Conservation (phyloP, 1,284 basidiomycete species). For the Puccinia horiana region DNA sequence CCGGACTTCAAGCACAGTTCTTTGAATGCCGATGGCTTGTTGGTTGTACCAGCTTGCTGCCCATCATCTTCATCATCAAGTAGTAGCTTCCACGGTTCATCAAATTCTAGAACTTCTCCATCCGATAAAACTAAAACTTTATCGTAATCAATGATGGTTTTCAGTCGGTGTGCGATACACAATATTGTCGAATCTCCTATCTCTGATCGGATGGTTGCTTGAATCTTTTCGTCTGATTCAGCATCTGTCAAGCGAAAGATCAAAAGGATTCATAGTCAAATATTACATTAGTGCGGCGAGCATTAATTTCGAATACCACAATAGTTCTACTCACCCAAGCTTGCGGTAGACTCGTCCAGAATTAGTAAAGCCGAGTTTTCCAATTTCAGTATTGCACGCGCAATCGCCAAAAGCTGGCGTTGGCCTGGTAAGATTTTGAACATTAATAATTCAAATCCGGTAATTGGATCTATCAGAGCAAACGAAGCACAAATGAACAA, state of each 20-base stretch:
- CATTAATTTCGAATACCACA: not conserved
- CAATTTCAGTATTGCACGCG: constrained; percentile 58
- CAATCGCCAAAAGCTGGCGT: constrained; percentile 58
- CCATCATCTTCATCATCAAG: constrained; percentile 7
- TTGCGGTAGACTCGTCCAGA: constrained; percentile 55
- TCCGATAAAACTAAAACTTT: constrained; percentile 34
- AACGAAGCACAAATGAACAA: not conserved
- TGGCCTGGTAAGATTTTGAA: constrained; percentile 50
- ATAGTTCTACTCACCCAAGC: constrained; percentile 20
- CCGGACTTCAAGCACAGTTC: constrained; percentile 34
- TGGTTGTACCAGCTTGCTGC: not conserved
- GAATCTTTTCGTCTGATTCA: constrained; percentile 60
- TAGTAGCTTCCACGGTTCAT: constrained; percentile 22
- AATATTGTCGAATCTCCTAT: constrained; percentile 67
- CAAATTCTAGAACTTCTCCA: constrained; percentile 39
- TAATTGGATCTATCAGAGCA: not conserved
- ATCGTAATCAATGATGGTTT: constrained; percentile 68
- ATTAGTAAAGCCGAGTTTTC: constrained; percentile 57
- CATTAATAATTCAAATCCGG: not conserved
- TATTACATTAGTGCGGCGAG: not conserved
- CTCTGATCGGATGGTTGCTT: constrained; percentile 71
- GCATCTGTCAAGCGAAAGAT: constrained; percentile 13
- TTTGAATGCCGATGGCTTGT: constrained; percentile 26
- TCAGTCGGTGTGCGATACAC: constrained; percentile 65
- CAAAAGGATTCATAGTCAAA: not conserved